Evolutionary conservation across 768 basidiomycete species (phyloP).

Genomic region (Dacryopinax primogenitus): DNA sequence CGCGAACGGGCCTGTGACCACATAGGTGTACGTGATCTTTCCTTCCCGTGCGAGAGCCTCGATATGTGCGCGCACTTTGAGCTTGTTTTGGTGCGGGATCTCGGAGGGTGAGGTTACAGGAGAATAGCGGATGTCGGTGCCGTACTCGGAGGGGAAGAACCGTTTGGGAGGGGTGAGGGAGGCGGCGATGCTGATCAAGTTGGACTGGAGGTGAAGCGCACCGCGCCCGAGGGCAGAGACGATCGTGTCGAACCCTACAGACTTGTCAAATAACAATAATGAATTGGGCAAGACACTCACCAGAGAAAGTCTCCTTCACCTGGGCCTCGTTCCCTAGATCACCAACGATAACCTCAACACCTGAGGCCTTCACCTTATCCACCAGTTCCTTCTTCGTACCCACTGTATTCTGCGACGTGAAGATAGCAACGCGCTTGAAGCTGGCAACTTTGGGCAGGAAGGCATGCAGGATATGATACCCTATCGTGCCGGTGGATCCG

Average conservation of each 20-base stretch:
- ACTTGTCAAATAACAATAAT: background rate
- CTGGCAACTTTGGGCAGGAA: slow-evolving; percentile 1
- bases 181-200: slow-evolving; percentile 11
- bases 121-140: slow-evolving; percentile 16
- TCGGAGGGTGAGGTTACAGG: slow-evolving; percentile 14
- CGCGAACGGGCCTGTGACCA: slow-evolving; percentile 15
- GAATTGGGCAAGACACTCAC: background rate
- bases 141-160: slow-evolving; percentile 17
- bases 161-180: slow-evolving; percentile 12
- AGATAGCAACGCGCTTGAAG: slow-evolving; percentile 13
- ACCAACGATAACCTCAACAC: slow-evolving; percentile 13
- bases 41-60: slow-evolving; percentile 14
- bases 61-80: slow-evolving; percentile 15
- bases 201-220: slow-evolving; percentile 13
- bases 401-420: slow-evolving; percentile 14
- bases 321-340: slow-evolving; percentile 11
- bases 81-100: slow-evolving; percentile 17
- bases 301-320: slow-evolving; percentile 12
- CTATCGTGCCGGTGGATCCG: slow-evolving; percentile 15
- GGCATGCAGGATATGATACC: slow-evolving; percentile 13
- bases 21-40: slow-evolving; percentile 14
- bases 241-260: slow-evolving; percentile 12
- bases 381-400: slow-evolving; percentile 11
- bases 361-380: slow-evolving; percentile 8
- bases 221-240: slow-evolving; percentile 15